Percentiles rank a stretch among this genome's conserved stretches.
Evolutionary conservation across 176 grass and related monocot genomes (phyloP).

Genomic region (Cocos nucifera): DNA sequence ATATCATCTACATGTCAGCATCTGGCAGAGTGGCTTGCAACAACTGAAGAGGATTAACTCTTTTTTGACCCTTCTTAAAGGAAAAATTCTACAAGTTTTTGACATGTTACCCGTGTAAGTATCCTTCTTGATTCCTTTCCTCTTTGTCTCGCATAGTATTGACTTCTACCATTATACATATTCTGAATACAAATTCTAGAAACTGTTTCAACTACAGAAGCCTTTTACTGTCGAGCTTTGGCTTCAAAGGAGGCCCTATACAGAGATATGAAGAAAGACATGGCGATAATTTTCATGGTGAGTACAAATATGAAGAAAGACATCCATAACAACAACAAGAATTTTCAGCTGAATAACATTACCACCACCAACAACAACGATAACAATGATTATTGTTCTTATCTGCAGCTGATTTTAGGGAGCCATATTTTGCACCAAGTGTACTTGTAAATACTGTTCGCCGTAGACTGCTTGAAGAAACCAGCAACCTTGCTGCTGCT

Average conservation of each 20-base stretch:
- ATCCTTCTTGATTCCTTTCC: background rate
- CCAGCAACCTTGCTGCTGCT: constrained; percentile 55
- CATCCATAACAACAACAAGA: too few species aligned
- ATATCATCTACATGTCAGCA: background rate
- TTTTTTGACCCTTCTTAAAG: constrained; percentile 1
- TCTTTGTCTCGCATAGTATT: background rate
- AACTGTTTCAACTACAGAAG: constrained; percentile 4
- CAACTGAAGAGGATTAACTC: constrained; percentile 7
- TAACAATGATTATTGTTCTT: background rate
- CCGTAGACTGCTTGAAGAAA: constrained; percentile 55
- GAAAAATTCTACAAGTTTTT: constrained; percentile 5
- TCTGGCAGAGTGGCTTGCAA: constrained; percentile 11
- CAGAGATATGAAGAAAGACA: constrained; percentile 21
- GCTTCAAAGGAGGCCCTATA: constrained; percentile 18
- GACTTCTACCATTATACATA: background rate
- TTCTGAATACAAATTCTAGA: background rate
- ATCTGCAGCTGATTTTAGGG: background rate
- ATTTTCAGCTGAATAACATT: too few species aligned
- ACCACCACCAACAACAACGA: background rate
- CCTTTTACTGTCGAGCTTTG: constrained; percentile 11
- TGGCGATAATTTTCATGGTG: constrained; percentile 48
- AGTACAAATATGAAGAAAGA: constrained; percentile 17
- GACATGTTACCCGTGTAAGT: constrained; percentile 1
- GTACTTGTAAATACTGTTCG: constrained; percentile 29
- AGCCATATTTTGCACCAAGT: constrained; percentile 3